Conservation (phyloP, 2,329 filamentous ascomycete species). For the Alternaria solani region DNA sequence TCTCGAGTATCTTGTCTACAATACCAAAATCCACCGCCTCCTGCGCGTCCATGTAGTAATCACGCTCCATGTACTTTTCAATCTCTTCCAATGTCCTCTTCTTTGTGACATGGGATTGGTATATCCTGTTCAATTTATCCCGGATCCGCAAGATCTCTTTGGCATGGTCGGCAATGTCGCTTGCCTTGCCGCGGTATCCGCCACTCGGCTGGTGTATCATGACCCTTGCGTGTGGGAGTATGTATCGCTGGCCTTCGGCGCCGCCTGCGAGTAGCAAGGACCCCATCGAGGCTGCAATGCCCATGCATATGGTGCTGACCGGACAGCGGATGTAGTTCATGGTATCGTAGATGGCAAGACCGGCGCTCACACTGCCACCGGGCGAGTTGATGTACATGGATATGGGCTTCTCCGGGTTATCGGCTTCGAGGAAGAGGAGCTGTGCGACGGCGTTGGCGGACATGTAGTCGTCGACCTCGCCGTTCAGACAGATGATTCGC, state of each 20-base stretch:
- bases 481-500: constrained; percentile 93
- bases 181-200: constrained; percentile 71
- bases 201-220: constrained; percentile 98
- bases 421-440: constrained; percentile 96
- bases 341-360: constrained; percentile 92
- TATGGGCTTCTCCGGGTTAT: constrained; percentile 92
- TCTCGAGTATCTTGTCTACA: constrained; percentile 84
- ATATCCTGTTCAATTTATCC: constrained; percentile 88
- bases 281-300: constrained; percentile 95
- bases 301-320: constrained; percentile 93
- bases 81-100: constrained; percentile 80
- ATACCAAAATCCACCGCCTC: constrained; percentile 92
- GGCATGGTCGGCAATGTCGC: constrained; percentile 94
- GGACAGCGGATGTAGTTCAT: constrained; percentile 96
- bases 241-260: constrained; percentile 82
- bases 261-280: constrained; percentile 88
- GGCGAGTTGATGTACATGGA: constrained; percentile 98
- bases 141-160: constrained; percentile 93
- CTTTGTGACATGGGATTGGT: constrained; percentile 83
- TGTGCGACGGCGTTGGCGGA: constrained; percentile 96
- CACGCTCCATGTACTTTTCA: constrained; percentile 94
- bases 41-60: constrained; percentile 89
- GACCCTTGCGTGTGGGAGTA: constrained; percentile 89
- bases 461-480: constrained; percentile 85
- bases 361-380: constrained; percentile 88